Conservation (phyloP, 768 basidiomycete species). For the Tricholoma flavovirens region DNA sequence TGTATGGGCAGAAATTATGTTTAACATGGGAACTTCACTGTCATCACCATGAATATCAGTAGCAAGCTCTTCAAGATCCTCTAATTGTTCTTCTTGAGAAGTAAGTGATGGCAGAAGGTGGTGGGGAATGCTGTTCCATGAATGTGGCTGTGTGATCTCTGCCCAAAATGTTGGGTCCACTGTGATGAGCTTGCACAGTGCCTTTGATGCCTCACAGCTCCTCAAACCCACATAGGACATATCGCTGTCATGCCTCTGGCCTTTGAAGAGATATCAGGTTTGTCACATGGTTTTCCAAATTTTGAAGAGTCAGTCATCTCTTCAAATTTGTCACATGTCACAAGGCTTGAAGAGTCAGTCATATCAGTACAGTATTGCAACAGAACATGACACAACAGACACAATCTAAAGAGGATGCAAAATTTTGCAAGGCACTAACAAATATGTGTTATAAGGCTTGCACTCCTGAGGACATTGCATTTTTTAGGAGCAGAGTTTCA, state of each 20-base stretch:
- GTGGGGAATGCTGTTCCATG: not conserved
- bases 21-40: not conserved
- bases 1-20: not conserved
- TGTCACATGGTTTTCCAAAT: too few relatives aligned
- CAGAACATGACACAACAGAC: too few relatives aligned
- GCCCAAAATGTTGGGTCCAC: too few relatives aligned
- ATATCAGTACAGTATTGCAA: not conserved
- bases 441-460: too few relatives aligned
- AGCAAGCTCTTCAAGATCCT: not conserved
- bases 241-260: not conserved
- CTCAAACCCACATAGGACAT: not conserved
- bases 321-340: not conserved
- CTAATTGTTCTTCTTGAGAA: not conserved
- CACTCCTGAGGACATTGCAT: too few relatives aligned
- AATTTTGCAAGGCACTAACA: too few relatives aligned
- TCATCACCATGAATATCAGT: not conserved
- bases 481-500: too few relatives aligned
- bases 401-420: too few relatives aligned
- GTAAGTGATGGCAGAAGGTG: not conserved
- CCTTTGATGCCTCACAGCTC: not conserved
- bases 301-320: not conserved
- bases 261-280: not conserved
- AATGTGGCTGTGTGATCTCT: too few relatives aligned
- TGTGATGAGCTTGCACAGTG: not conserved
- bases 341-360: not conserved